Percentiles rank a stretch among this genome's conserved stretches.
Conservation (phyloP, 495 filamentous ascomycete species). For the Penicillium fimorum region DNA sequence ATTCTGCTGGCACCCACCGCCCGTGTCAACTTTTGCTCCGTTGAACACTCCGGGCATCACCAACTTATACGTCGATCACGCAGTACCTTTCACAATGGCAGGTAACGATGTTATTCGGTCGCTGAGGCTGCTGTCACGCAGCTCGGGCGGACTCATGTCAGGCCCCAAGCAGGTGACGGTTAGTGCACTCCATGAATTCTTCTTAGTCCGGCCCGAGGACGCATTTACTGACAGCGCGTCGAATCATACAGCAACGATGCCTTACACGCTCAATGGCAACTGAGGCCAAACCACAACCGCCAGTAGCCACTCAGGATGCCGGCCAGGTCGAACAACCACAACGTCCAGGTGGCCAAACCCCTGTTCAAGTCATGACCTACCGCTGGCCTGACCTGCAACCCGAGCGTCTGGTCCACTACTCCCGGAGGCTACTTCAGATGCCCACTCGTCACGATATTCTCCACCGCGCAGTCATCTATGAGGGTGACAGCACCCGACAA, state of each 20-base stretch:
- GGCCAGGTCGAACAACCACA: background rate
- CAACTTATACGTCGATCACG: constrained; percentile 10
- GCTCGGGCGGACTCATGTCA: constrained; percentile 42
- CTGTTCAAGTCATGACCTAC: constrained; percentile 80
- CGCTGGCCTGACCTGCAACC: constrained; percentile 89
- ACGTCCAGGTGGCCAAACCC: constrained; percentile 26
- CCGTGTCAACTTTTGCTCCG: constrained; percentile 41
- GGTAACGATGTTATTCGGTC: constrained; percentile 37
- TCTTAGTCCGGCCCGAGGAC: background rate
- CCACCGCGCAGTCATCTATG: constrained; percentile 88
- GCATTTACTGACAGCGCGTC: constrained; percentile 17
- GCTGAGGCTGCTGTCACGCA: constrained; percentile 43
- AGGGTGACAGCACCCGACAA: constrained; percentile 83
- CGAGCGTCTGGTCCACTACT: constrained; percentile 72
- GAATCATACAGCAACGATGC: constrained; percentile 46
- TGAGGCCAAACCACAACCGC: constrained; percentile 44
- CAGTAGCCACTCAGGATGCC: constrained; percentile 1
- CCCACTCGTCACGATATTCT: constrained; percentile 90
- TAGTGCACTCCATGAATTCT: constrained; percentile 17
- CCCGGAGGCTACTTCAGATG: constrained; percentile 74
- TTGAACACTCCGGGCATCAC: constrained; percentile 19
- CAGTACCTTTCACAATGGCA: constrained; percentile 34
- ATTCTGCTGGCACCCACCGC: constrained; percentile 40
- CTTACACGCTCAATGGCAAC: constrained; percentile 75
- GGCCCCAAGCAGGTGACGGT: constrained; percentile 50